phyloP scores from a whole-genome alignment of 495 filamentous ascomycete genomes.

The Penicillium mononematosum region DNA sequence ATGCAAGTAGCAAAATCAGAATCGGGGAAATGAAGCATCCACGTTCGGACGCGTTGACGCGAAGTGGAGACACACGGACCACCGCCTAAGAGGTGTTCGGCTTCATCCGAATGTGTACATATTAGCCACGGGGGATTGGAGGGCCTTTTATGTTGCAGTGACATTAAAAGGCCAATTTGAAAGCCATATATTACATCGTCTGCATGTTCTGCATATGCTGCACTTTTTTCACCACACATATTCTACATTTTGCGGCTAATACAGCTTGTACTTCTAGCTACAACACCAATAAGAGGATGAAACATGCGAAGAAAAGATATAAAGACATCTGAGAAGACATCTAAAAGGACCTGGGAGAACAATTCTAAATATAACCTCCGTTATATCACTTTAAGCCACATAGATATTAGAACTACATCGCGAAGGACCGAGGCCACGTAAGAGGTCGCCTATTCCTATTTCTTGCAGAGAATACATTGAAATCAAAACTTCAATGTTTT shows the following conservation, averaged over 20 bases:
- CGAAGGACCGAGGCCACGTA: neutral
- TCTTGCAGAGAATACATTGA: neutral
- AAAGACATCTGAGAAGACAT: neutral
- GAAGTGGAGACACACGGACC: slow-evolving; percentile 32
- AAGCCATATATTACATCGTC: neutral
- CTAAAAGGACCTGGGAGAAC: neutral
- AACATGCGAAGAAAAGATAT: too few relatives aligned
- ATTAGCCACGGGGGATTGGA: neutral
- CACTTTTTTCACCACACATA: neutral
- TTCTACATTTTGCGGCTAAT: neutral
- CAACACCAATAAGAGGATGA: neutral
- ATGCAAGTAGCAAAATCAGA: neutral
- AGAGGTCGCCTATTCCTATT: neutral
- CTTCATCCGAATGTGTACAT: neutral
- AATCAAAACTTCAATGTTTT: slow-evolving; percentile 1
- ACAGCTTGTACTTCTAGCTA: neutral
- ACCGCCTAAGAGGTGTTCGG: slow-evolving; percentile 26
- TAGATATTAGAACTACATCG: neutral
- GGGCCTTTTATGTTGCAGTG: neutral
- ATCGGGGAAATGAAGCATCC: neutral
- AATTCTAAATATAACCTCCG: neutral
- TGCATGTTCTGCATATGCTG: neutral
- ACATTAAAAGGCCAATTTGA: neutral
- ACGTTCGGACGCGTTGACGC: slow-evolving; percentile 15
- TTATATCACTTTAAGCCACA: neutral